Base-by-base conservation (phyloP, 2,329 filamentous ascomycete genomes). In the Dothistroma septosporum region DNA sequence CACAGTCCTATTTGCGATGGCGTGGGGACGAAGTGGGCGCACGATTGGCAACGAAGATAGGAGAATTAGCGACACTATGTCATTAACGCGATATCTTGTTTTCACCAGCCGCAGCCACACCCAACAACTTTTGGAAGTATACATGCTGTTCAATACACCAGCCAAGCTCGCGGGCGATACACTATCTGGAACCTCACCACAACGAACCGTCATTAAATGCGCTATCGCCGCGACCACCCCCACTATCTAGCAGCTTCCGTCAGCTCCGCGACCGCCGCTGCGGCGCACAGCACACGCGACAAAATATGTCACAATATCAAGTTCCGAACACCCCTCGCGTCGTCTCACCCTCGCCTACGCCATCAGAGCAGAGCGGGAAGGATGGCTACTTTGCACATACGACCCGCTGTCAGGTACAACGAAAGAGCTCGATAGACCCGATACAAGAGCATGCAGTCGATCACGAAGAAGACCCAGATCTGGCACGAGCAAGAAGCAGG, bases 341-440 rank as follows among this genome's bases (percentile, higher is more conserved):
- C 68, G 95, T 94, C 68, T 95, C 91, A 12, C 92, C 92, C 46
- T 94, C 91, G 58, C 92, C 92, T 46, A 88, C 89, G 1, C 86
- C 86, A 1, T 87, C 85, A 22, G 85, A 87, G 60, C 74, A 72
- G 47, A 81, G 81, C 66, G 83, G 64, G 22, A 76, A 73, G 66
- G 77, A 87, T 72, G 82, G 83, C 63, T 87, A 95, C 76, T 86
- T 85, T 66, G 89, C 86, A 10, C 91, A 91, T 6, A 82, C 87
- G 63, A 95, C 91, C 63, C 86, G 91, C 69, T 93, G 91, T 35
- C 87, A 88, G 58, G 83, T 87, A 82, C 82, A 86, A 57, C 81
- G 82, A 68, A 80, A 84, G 56, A 78, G 82, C 28, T 82, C 84
- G 14, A 83, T 87, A 64, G 76, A 80, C 41, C 79, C 84, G 4